Conservation (phyloP, 1,284 basidiomycete species). For the Thelephora terrestris region DNA sequence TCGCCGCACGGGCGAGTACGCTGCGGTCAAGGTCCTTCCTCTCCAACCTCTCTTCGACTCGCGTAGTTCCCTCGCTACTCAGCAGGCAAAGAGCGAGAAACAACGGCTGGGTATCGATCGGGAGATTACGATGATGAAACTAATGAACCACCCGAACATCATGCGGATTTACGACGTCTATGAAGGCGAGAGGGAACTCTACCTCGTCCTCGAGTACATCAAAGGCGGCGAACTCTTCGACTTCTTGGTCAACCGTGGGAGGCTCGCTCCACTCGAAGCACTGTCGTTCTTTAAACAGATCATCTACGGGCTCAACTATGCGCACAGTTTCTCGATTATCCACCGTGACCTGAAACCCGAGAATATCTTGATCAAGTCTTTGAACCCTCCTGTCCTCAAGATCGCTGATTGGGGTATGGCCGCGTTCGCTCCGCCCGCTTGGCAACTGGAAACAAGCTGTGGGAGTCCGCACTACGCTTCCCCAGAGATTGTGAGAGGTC, state of each 20-base stretch:
- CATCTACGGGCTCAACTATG: conserved; percentile 93
- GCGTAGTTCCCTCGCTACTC: conserved; percentile 63
- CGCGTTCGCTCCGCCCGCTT: conserved; percentile 71
- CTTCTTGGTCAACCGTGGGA: conserved; percentile 86
- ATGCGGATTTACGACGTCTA: conserved; percentile 96
- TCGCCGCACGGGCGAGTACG: conserved; percentile 80
- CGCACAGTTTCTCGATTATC: conserved; percentile 97
- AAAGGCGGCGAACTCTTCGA: conserved; percentile 98
- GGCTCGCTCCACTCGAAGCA: conserved; percentile 76
- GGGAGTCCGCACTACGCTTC: conserved; percentile 97
- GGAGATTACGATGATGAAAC: conserved; percentile 99
- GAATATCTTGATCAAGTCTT: conserved; percentile 85
- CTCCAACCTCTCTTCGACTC: conserved; percentile 76
- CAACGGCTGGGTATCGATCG: conserved; percentile 88
- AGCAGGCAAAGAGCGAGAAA: conserved; percentile 76
- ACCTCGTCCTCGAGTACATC: conserved; percentile 94
- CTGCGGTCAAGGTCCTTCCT: conserved; percentile 97
- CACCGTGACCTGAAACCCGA: conserved; percentile 99
- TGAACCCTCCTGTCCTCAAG: conserved; percentile 83
- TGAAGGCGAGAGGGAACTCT: conserved; percentile 88
- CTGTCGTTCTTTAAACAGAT: conserved; percentile 96
- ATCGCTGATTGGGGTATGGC: conserved; percentile 99
- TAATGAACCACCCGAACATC: conserved; percentile 97
- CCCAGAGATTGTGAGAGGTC: conserved; percentile 94
- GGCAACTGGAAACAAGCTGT: conserved; percentile 91